Percentiles rank a stretch among this genome's conserved stretches.
phyloP scores from a whole-genome alignment of 257 asterid genomes.

The Scutellaria baicalensis region DNA sequence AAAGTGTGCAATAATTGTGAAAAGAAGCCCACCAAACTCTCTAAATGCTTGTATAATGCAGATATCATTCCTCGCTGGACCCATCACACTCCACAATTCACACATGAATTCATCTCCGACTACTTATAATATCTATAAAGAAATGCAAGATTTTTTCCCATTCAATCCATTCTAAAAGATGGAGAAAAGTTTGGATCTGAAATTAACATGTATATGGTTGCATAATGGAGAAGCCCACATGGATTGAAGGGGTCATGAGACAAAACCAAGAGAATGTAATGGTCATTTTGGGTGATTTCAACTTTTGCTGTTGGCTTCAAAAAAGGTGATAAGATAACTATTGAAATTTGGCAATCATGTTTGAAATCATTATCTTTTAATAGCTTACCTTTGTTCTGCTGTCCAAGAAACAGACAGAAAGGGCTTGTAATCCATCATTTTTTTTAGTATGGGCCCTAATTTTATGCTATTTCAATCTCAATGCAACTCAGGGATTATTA shows the following conservation, averaged over 20 bases:
- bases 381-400: slow-evolving; percentile 28
- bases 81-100: slow-evolving; percentile 6
- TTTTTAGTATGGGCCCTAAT: too few relatives aligned
- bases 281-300: too few relatives aligned
- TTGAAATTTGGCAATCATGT: slow-evolving; percentile 27
- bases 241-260: too few relatives aligned
- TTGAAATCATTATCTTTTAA: slow-evolving; percentile 24
- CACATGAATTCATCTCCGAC: neutral
- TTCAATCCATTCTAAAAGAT: too few relatives aligned
- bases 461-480: too few relatives aligned
- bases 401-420: slow-evolving; percentile 41
- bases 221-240: too few relatives aligned
- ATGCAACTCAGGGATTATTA: too few relatives aligned
- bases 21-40: too few relatives aligned
- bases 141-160: neutral
- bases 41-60: neutral
- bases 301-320: slow-evolving; percentile 14
- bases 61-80: slow-evolving; percentile 10
- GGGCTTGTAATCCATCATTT: slow-evolving; percentile 8
- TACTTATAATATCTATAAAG: neutral
- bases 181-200: too few relatives aligned
- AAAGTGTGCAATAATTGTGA: too few relatives aligned
- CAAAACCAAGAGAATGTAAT: too few relatives aligned
- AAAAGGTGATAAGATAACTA: slow-evolving; percentile 24
- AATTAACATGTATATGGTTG: too few relatives aligned